Evolutionary conservation across 805 yeast species (phyloP).

Genomic region (Suhomyces sp.): DNA sequence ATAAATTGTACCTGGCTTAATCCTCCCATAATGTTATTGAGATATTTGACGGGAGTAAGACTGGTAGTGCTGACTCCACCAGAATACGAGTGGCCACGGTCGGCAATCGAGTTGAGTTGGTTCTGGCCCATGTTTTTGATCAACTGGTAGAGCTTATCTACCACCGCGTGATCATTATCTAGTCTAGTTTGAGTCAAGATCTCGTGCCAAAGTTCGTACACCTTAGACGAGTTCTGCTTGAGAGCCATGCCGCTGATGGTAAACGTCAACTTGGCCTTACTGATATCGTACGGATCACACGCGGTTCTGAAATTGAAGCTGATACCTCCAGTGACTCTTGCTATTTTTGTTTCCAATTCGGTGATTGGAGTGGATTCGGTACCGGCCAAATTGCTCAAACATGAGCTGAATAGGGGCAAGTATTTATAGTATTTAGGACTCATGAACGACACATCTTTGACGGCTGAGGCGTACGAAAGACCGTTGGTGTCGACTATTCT

Average conservation of each 20-base stretch:
- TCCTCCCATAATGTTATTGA: slow-evolving; percentile 69
- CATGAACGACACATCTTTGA: slow-evolving; percentile 55
- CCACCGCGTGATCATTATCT: slow-evolving; percentile 36
- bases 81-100: slow-evolving; percentile 86
- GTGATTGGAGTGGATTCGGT: slow-evolving; percentile 69
- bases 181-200: slow-evolving; percentile 70
- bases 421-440: slow-evolving; percentile 65
- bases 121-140: slow-evolving; percentile 74
- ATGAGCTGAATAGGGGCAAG: slow-evolving; percentile 72
- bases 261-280: slow-evolving; percentile 51
- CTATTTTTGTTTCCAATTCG: slow-evolving; percentile 80
- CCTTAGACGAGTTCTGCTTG: slow-evolving; percentile 55
- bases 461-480: slow-evolving; percentile 69
- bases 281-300: slow-evolving; percentile 50
- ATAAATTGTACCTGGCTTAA: slow-evolving; percentile 73
- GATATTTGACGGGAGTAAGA: slow-evolving; percentile 55
- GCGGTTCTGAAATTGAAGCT: slow-evolving; percentile 57
- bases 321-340: slow-evolving; percentile 81
- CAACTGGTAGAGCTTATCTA: slow-evolving; percentile 68
- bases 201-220: slow-evolving; percentile 67
- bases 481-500: slow-evolving; percentile 77
- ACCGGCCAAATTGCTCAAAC: slow-evolving; percentile 81
- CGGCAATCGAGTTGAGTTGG: slow-evolving; percentile 75
- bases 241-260: slow-evolving; percentile 67
- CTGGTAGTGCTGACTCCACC: slow-evolving; percentile 62